Evolutionary conservation across 2,329 filamentous ascomycete species (phyloP), one percentile per base, ranked within the genome.

Genomic region (Dendrostoma leiphaemia): DNA sequence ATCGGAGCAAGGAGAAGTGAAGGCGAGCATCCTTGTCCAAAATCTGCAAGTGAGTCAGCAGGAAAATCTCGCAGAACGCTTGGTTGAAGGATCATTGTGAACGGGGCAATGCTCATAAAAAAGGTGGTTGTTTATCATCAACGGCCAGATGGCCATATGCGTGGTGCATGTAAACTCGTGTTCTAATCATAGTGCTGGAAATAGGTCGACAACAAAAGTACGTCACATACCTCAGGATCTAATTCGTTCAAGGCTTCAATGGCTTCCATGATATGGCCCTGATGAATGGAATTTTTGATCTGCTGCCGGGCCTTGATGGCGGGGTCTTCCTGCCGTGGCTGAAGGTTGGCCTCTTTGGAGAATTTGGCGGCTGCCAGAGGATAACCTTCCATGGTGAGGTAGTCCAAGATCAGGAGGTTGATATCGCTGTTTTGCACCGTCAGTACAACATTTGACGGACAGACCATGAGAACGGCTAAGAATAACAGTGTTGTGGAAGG

Each of bases 111-210:
- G 80, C 79, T 95, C 90, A 94, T 91, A 86, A 60, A 72, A 69
- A 74, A 75, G 75, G 80, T 84, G 81, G 81, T 83, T 83, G 79
- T 86, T 85, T 84, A 82, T 97, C 93, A 95, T 95, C 94, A 94
- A 84, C 74, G 83, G 86, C 85, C 84, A 79, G 79, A 83, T 85
- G 84, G 81, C 80, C 80, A 84, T 97, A 94, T 91, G 94, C 91
- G 94, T 99, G 94, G 94, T 99, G 94, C 94, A 99, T 99, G 93
- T 96, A 85, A 92, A 88, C 81, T 82, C 77, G 67, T 70, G 67
- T 80, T 90, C 79, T 96, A 96, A 99, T 99, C 94, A 94, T 92
- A 74, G 82, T 80, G 83, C 76, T 56, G 62, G 58, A 13, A 28
- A 43, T 59, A 44, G 48, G 51, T 19, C 10, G 41, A 31, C 15